A percentile compares a stretch with the other conserved stretches of the same genome.
Conservation (phyloP, 2,329 filamentous ascomycete genomes). For the Colletotrichum sp. region DNA sequence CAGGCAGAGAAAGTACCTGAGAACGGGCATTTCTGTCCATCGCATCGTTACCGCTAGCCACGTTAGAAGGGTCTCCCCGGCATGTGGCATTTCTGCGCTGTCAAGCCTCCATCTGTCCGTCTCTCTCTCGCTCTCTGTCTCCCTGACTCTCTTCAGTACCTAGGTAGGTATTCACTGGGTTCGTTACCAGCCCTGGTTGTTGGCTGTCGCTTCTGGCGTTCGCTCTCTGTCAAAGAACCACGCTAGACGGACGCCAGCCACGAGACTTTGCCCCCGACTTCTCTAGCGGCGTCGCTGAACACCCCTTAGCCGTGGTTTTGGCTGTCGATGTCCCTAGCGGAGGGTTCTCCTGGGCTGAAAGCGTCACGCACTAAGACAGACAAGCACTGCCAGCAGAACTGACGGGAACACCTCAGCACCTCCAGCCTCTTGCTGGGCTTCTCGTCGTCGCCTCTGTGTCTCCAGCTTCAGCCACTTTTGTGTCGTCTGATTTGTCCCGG, state of each 20-base stretch:
- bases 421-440: background rate
- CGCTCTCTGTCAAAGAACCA: background rate
- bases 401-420: background rate
- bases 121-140: too few relatives aligned
- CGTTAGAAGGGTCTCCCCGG: slow-evolving; percentile 13
- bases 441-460: background rate
- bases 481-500: background rate
- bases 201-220: slow-evolving; percentile 1
- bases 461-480: background rate
- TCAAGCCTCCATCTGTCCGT: background rate
- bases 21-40: background rate
- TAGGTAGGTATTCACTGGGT: background rate
- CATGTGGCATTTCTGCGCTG: slow-evolving; percentile 11
- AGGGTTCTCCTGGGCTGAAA: slow-evolving; percentile 3
- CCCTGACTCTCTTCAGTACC: background rate
- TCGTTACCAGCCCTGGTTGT: background rate
- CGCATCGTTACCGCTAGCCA: slow-evolving; percentile 6
- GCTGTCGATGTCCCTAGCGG: background rate
- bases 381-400: background rate
- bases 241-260: background rate
- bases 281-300: background rate
- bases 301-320: background rate
- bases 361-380: background rate
- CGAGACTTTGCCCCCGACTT: background rate
- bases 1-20: background rate